Evolutionary conservation across 768 basidiomycete species (phyloP).

Genomic region (Pisolithus albus): DNA sequence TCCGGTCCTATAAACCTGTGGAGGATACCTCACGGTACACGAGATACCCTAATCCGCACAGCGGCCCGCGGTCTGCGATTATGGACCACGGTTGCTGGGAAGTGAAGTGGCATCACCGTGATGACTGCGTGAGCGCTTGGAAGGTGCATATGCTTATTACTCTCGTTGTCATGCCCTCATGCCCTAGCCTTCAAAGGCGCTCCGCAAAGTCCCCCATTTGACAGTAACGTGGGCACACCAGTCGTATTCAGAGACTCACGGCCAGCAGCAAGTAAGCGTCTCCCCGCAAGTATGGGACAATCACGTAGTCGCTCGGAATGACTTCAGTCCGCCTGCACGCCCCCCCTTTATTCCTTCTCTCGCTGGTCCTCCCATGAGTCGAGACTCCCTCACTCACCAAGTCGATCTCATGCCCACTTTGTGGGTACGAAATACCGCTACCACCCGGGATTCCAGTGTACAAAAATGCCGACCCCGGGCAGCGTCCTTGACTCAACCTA

Average conservation of each 20-base stretch:
- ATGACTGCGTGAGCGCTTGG: conserved; percentile 67
- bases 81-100: conserved; percentile 68
- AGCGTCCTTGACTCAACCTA: conserved; percentile 21
- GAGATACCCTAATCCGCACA: conserved; percentile 45
- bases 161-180: neutral
- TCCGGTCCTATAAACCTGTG: conserved; percentile 29
- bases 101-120: conserved; percentile 72
- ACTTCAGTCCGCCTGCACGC: neutral
- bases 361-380: conserved; percentile 6
- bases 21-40: conserved; percentile 14
- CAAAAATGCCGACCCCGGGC: conserved; percentile 22
- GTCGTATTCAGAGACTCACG: conserved; percentile 20
- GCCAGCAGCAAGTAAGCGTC: conserved; percentile 9
- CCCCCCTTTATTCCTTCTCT: conserved; percentile 4
- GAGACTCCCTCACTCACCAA: conserved; percentile 3
- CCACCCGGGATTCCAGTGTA: neutral
- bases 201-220: conserved; percentile 63
- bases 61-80: conserved; percentile 41
- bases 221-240: conserved; percentile 80
- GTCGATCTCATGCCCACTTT: neutral
- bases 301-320: neutral
- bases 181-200: conserved; percentile 38
- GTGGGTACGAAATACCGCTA: conserved; percentile 11
- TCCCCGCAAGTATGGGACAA: conserved; percentile 16
- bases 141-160: conserved; percentile 40